phyloP scores from a whole-genome alignment of 306 rosid genomes.

The Urtica urens region DNA sequence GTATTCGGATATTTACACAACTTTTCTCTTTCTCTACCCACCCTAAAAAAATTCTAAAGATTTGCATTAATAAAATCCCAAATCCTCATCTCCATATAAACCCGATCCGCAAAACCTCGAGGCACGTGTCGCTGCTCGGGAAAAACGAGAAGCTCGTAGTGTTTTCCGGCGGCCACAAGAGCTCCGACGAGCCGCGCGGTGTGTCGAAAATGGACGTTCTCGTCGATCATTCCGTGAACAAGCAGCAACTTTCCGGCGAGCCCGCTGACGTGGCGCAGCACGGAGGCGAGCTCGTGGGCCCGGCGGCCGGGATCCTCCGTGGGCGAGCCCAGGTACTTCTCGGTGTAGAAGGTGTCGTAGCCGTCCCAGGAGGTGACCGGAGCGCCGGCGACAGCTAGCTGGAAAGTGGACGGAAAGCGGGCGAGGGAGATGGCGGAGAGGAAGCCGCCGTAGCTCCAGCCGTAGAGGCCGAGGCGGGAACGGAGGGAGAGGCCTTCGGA shows the following conservation, averaged over 20 bases:
- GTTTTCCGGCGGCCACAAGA: conserved; percentile 70
- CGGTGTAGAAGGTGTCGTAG: conserved; percentile 88
- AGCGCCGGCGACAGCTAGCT: conserved; percentile 75
- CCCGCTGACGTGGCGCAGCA: conserved; percentile 63
- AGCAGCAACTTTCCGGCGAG: conserved; percentile 63
- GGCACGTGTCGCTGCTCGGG: conserved; percentile 98
- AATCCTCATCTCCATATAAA: conserved; percentile 91
- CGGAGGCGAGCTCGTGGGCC: conserved; percentile 45
- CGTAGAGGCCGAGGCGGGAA: conserved; percentile 76
- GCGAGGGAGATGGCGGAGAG: conserved; percentile 77
- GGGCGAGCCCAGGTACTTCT: conserved; percentile 93
- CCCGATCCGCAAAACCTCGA: conserved; percentile 53
- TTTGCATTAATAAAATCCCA: conserved; percentile 81
- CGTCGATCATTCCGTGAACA: conserved; percentile 97
- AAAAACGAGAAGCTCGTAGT: conserved; percentile 70
- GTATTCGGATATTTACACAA: too few species aligned
- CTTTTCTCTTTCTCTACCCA: too few species aligned
- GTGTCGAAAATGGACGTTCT: conserved; percentile 92
- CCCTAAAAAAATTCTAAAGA: conserved; percentile 43
- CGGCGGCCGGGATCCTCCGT: conserved; percentile 32
- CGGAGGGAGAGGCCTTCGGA: conserved; percentile 59
- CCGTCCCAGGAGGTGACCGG: conserved; percentile 97
- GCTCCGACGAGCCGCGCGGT: conserved; percentile 89
- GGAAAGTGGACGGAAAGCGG: conserved; percentile 60
- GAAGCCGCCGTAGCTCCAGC: conserved; percentile 98